A percentile compares a stretch with the other conserved stretches of the same genome.
Evolutionary conservation across 2,329 filamentous ascomycete species (phyloP).

Genomic region (Coniochaeta hoffmannii): DNA sequence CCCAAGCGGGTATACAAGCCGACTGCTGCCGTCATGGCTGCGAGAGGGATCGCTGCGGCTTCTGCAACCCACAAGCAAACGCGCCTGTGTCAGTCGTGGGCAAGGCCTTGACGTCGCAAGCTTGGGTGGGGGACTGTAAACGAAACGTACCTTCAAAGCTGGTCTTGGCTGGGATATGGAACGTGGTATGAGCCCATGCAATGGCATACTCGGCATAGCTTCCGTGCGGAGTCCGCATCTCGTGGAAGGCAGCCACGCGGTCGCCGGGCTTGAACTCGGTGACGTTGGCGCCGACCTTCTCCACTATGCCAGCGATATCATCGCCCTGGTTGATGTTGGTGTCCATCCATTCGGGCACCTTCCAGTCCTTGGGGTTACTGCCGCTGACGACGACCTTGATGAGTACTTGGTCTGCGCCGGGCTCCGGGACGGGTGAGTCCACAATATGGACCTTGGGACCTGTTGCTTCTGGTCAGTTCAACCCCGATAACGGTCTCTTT

Average conservation of each 20-base stretch:
- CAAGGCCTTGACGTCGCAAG: not conserved
- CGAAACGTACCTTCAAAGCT: slow-evolving; percentile 24
- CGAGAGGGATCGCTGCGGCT: slow-evolving; percentile 34
- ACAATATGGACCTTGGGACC: slow-evolving; percentile 27
- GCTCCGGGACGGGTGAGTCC: slow-evolving; percentile 31
- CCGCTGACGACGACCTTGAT: slow-evolving; percentile 35
- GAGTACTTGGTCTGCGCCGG: slow-evolving; percentile 29
- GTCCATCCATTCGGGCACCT: slow-evolving; percentile 19
- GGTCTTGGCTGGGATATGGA: slow-evolving; percentile 28
- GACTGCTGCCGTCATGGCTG: slow-evolving; percentile 33
- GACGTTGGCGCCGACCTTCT: slow-evolving; percentile 46
- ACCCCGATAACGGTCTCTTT: not conserved
- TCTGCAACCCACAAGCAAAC: slow-evolving; percentile 11
- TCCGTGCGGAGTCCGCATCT: slow-evolving; percentile 25
- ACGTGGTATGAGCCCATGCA: slow-evolving; percentile 30
- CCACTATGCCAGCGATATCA: slow-evolving; percentile 47
- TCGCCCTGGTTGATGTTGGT: slow-evolving; percentile 38
- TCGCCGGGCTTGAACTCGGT: slow-evolving; percentile 51
- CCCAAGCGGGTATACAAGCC: slow-evolving; percentile 27
- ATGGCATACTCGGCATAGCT: slow-evolving; percentile 35
- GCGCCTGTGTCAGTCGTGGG: not conserved
- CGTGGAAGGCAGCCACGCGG: slow-evolving; percentile 47
- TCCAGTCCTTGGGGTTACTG: slow-evolving; percentile 42
- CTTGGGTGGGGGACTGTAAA: not conserved
- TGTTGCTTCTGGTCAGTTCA: slow-evolving; percentile 5